A percentile compares a stretch with the other conserved stretches of the same genome.
These are phyloP conservation scores for Dactylorhiza incarnata DNA, from an alignment of 106 monocot species.

Conservation along the genomic window DNA sequence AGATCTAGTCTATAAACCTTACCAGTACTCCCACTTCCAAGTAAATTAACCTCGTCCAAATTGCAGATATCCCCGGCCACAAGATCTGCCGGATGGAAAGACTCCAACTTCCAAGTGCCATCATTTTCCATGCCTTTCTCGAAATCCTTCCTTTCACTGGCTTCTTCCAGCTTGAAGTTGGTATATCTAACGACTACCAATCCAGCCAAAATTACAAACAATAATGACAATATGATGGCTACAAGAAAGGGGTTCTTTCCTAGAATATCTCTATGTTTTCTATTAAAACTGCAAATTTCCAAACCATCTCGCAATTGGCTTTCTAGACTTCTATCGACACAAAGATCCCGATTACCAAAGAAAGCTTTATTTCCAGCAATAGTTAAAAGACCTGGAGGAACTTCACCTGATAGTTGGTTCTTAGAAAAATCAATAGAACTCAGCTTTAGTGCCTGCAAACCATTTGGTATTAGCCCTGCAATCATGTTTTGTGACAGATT, in stretches of 20 bases:
- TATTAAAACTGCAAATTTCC: slow-evolving; percentile 19
- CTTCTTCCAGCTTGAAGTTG: slow-evolving; percentile 47
- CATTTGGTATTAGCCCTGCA: slow-evolving; percentile 44
- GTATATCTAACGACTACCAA: slow-evolving; percentile 32
- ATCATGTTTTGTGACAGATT: slow-evolving; percentile 58
- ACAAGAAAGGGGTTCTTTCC: slow-evolving; percentile 11
- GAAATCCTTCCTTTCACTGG: slow-evolving; percentile 13
- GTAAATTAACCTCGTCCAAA: slow-evolving; percentile 54
- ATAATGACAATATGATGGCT: slow-evolving; percentile 6
- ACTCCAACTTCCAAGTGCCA: slow-evolving; percentile 44
- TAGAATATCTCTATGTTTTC: slow-evolving; percentile 14
- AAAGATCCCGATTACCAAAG: slow-evolving; percentile 39
- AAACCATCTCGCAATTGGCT: slow-evolving; percentile 10
- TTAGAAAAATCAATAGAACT: slow-evolving; percentile 52
- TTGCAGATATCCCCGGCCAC: slow-evolving; percentile 49
- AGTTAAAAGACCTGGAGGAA: slow-evolving; percentile 52
- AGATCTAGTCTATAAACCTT: slow-evolving; percentile 59
- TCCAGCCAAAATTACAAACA: slow-evolving; percentile 23
- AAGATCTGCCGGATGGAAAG: slow-evolving; percentile 55
- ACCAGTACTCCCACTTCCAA: slow-evolving; percentile 59
- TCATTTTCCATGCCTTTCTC: slow-evolving; percentile 20
- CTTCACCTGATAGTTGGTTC: slow-evolving; percentile 40
- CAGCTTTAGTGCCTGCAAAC: slow-evolving; percentile 52
- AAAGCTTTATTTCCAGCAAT: slow-evolving; percentile 53
- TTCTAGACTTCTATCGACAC: slow-evolving; percentile 19